Base-by-base conservation (phyloP, 257 asterid species). In the Primulina huaijiensis region DNA sequence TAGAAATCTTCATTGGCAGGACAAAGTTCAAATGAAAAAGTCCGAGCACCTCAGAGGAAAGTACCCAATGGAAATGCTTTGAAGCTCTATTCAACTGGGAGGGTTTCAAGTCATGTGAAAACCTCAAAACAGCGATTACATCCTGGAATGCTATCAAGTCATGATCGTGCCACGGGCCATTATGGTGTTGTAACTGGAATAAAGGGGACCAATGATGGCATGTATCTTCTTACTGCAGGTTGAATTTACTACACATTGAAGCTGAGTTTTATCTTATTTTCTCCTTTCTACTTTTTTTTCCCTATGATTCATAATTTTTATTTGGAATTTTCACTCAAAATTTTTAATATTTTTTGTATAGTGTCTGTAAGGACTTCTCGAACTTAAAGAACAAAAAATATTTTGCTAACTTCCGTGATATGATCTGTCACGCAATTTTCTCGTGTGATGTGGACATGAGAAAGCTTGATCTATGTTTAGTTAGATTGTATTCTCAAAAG, bases 191-290 rank as follows among this genome's bases (percentile, higher is more conserved):
- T 94, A 50, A 85, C 90, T 77, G 95, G 97, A 78, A 75, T 94
- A 74, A 86, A 87, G 86, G 83, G 83, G 75, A 89, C 97, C 33
- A 85, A 74, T 37, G 97, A 94, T 83, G 99, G 99, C 80, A 86
- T 88, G 97, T 88, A 89, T 83, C 97, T 94, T 70, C 85, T 94
- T 29, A 89, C 96, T 86, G 94, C 99, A 91, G 99, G 99, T 91
- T 72, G 77, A 62, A 66, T 74, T 82, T 35, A 14, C 77, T 77
- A 60, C 60, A 23, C 37, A 16, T 43, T 58, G n/a, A 65, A 60
- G 72, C 5, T 16, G 40, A 14, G 34, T 35, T 30, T 23, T 65
- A 65, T 50, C 56, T 0, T 63, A n/a, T 61, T 25, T 31, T 70
- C 33, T 55, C 53, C 17, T 56, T 65, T 30, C 38, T 38, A 66